These are phyloP conservation scores for Apiotrichum montevideense DNA, from an alignment of 1,284 basidiomycete species.

Conservation along the genomic window DNA sequence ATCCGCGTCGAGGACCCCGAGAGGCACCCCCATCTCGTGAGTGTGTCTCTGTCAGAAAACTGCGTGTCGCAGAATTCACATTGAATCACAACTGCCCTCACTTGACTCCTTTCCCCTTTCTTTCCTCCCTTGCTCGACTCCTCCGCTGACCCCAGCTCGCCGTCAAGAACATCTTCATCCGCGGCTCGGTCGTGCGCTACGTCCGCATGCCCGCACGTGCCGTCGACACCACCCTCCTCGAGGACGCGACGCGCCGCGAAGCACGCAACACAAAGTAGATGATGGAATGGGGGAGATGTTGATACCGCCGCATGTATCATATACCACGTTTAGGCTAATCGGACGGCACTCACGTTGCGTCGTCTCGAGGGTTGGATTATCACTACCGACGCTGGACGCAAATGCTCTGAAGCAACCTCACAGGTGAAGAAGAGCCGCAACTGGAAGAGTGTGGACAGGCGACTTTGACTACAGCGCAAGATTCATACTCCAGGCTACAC, in stretches of 20 bases:
- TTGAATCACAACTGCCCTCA: no score
- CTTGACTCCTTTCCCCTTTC: not conserved
- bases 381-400: no score
- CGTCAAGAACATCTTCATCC: conserved; percentile 97
- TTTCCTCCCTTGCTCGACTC: conserved; percentile 9
- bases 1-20: conserved; percentile 90
- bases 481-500: no score
- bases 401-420: no score
- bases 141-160: conserved; percentile 65
- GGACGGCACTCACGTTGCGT: no score
- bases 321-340: not conserved
- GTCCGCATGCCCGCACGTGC: conserved; percentile 88
- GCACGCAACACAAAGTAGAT: not conserved
- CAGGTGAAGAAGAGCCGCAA: no score
- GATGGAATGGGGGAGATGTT: not conserved
- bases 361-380: no score
- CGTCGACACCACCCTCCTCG: conserved; percentile 91
- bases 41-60: conserved; percentile 21
- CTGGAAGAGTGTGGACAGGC: no score
- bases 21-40: conserved; percentile 93
- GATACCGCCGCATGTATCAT: conserved; percentile 2
- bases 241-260: conserved; percentile 84
- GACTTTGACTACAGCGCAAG: no score
- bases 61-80: no score
- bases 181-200: conserved; percentile 96